Percentiles rank a stretch among this genome's conserved stretches.
These are phyloP conservation scores for Leishmania braziliensis DNA, from an alignment of 208 protist genomes.

Conservation along the genomic window DNA sequence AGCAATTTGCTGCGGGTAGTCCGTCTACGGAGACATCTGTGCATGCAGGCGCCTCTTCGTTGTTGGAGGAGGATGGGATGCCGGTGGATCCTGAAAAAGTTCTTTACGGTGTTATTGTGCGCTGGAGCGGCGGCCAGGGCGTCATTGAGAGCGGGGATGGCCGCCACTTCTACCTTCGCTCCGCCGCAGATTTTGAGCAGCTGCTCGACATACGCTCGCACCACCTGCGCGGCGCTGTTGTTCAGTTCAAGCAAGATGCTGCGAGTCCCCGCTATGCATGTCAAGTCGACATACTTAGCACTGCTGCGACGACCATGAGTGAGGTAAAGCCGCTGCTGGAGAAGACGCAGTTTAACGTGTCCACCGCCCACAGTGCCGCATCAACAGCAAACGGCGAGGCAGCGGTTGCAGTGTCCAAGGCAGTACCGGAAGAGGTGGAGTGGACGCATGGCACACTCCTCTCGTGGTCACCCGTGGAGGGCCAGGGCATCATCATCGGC, in stretches of 20 bases:
- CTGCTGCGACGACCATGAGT: constrained; percentile 37
- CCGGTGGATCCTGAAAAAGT: constrained; percentile 35
- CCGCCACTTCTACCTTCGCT: constrained; percentile 73
- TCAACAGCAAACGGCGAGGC: not conserved
- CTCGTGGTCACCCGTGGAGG: constrained; percentile 73
- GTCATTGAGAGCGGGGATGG: constrained; percentile 73
- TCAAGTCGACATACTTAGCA: constrained; percentile 72
- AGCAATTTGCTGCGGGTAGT: not conserved
- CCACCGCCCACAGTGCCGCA: not conserved
- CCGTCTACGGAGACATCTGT: not conserved
- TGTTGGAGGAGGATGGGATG: constrained; percentile 10
- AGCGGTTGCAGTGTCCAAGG: not conserved
- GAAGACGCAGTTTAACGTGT: not conserved
- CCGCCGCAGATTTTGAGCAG: constrained; percentile 76
- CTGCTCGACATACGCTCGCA: constrained; percentile 64
- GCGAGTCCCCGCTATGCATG: constrained; percentile 53
- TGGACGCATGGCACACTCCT: constrained; percentile 73
- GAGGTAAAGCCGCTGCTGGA: constrained; percentile 61
- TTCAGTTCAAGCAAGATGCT: constrained; percentile 62
- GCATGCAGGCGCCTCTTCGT: not conserved
- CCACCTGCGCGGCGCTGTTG: constrained; percentile 79
- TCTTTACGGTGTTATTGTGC: constrained; percentile 85
- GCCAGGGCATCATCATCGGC: constrained; percentile 84
- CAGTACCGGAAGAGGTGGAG: constrained; percentile 37
- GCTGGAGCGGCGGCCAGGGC: constrained; percentile 90